Conservation (phyloP, 2,329 filamentous ascomycete genomes). For the Pseudogymnoascus sp. region DNA sequence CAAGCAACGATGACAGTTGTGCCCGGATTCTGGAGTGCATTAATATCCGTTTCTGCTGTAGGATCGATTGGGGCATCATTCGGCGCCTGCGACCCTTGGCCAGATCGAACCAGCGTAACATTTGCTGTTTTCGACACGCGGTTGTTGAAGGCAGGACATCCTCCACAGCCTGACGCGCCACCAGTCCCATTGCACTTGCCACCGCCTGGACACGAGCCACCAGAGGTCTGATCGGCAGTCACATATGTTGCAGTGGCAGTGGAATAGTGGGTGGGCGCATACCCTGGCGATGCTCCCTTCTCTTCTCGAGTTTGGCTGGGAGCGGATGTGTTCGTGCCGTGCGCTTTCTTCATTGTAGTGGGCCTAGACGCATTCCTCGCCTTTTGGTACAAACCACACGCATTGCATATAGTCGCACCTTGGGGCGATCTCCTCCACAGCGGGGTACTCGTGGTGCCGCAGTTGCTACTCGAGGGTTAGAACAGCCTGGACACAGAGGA, state of each 20-base stretch:
- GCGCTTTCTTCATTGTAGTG: conserved; percentile 77
- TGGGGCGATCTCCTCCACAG: conserved; percentile 90
- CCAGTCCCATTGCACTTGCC: conserved; percentile 95
- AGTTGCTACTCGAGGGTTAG: conserved; percentile 60
- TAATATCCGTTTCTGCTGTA: conserved; percentile 41
- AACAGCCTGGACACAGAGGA: conserved; percentile 14
- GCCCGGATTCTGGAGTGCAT: conserved; percentile 34
- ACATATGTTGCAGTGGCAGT: conserved; percentile 60
- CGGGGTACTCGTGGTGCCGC: conserved; percentile 85
- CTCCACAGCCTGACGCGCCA: conserved; percentile 87
- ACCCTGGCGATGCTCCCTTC: conserved; percentile 24
- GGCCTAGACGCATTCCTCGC: conserved; percentile 86
- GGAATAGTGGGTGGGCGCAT: conserved; percentile 30
- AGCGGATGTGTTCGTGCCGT: conserved; percentile 36
- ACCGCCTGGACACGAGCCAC: conserved; percentile 90
- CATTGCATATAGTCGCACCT: conserved; percentile 94
- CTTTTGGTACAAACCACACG: conserved; percentile 90
- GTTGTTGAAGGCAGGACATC: conserved; percentile 96
- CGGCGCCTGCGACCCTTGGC: conserved; percentile 19
- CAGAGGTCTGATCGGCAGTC: conserved; percentile 62
- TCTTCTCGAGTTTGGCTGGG: conserved; percentile 20
- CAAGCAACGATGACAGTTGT: conserved; percentile 74
- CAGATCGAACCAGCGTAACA: conserved; percentile 43
- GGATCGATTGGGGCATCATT: conserved; percentile 23
- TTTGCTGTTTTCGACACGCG: conserved; percentile 81